phyloP scores from a whole-genome alignment of 495 filamentous ascomycete genomes.

The Saxispiralis lemnorum region DNA sequence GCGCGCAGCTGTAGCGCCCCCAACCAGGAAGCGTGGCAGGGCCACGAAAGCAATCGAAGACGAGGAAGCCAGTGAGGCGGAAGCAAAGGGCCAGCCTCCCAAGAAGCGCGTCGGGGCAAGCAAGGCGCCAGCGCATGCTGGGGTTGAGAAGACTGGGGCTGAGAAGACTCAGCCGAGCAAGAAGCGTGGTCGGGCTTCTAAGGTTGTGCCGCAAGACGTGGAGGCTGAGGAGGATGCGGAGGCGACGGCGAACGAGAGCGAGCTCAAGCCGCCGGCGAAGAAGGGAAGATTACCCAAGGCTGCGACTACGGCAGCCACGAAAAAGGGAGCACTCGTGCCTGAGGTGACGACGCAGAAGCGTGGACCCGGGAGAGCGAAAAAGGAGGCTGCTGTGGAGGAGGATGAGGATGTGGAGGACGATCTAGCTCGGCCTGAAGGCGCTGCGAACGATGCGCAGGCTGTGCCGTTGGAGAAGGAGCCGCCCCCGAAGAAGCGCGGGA shows the following conservation, averaged over 20 bases:
- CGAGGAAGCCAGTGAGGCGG: not conserved
- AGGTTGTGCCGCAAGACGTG: not conserved
- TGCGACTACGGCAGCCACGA: no score
- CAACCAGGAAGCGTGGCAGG: conserved; percentile 5
- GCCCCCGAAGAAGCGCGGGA: conserved; percentile 10
- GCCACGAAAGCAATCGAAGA: not conserved
- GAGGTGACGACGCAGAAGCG: no score
- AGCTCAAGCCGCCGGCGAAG: no score
- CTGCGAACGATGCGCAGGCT: conserved; percentile 1
- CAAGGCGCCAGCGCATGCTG: no score
- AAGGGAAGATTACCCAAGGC: no score
- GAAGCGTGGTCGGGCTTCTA: not conserved
- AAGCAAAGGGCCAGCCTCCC: not conserved
- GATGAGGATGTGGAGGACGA: not conserved
- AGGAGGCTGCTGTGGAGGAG: no score
- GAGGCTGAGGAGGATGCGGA: no score
- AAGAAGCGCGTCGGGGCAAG: conserved; percentile 4
- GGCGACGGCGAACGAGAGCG: no score
- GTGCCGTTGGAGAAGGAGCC: not conserved
- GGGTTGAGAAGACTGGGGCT: no score
- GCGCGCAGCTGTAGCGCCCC: not conserved
- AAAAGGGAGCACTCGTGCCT: no score
- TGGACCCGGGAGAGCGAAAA: no score
- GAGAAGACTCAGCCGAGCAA: not conserved
- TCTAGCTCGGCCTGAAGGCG: not conserved